Evolutionary conservation across 208 protist genomes (phyloP).

Genomic region (Naegleria gruberi): DNA sequence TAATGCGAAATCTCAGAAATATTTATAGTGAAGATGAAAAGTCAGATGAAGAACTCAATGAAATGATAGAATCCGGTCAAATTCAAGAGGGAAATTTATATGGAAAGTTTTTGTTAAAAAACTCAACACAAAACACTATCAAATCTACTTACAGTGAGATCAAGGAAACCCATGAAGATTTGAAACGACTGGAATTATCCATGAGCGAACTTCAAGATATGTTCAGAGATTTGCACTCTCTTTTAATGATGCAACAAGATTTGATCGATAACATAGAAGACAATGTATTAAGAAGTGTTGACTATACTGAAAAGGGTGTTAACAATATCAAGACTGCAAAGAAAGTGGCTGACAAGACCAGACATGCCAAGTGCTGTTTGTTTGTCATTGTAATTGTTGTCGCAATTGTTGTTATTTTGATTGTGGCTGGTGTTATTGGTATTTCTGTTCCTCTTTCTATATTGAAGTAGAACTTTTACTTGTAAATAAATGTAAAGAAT

Average conservation of each 20-base stretch:
- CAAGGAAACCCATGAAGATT: slow-evolving; percentile 13
- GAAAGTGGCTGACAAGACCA: not conserved
- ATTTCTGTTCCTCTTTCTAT: not conserved
- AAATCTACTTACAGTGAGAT: not conserved
- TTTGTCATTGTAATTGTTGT: not conserved
- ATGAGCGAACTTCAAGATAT: slow-evolving; percentile 20
- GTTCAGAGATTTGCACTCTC: slow-evolving; percentile 3
- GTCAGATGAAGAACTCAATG: not conserved
- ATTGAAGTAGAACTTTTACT: no score
- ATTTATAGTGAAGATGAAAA: not conserved
- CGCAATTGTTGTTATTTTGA: not conserved
- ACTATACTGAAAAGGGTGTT: slow-evolving; percentile 7
- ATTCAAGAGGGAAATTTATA: not conserved
- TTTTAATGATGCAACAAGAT: slow-evolving; percentile 10
- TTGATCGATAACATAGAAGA: slow-evolving; percentile 24
- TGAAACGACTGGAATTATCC: slow-evolving; percentile 1
- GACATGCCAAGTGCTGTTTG: not conserved
- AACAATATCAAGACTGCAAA: slow-evolving; percentile 22
- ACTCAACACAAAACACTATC: not conserved
- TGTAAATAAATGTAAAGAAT: no score
- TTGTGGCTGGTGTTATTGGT: not conserved
- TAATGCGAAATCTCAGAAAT: not conserved
- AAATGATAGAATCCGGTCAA: not conserved
- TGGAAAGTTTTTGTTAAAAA: not conserved
- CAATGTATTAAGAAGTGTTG: slow-evolving; percentile 16